These are phyloP conservation scores for Gryganskiella cystojenkinii DNA, from an alignment of 192 early-diverging fungal species.

Conservation along the genomic window DNA sequence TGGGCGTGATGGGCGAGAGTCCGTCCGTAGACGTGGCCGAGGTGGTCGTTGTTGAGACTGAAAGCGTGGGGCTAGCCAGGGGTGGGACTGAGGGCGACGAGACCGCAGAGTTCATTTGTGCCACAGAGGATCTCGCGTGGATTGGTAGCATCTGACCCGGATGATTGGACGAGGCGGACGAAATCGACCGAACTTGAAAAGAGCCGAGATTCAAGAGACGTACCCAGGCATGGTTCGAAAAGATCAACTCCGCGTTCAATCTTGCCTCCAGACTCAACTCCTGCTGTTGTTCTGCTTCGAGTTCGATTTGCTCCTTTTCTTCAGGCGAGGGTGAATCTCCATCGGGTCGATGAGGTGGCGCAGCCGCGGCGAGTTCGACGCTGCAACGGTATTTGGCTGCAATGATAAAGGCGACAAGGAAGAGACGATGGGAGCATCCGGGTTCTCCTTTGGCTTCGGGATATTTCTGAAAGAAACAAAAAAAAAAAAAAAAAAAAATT, in stretches of 20 bases:
- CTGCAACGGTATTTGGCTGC: conserved; percentile 57
- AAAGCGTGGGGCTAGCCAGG: not conserved
- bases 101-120: not conserved
- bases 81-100: not conserved
- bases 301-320: not conserved
- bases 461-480: conserved; percentile 42
- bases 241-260: conserved; percentile 19
- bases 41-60: not conserved
- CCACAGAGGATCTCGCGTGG: not conserved
- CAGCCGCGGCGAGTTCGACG: conserved; percentile 28
- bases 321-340: not conserved
- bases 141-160: not conserved
- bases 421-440: conserved; percentile 59
- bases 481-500: conserved; percentile 17
- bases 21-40: not conserved
- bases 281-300: no score
- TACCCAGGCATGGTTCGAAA: conserved; percentile 47
- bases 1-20: not conserved
- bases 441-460: conserved; percentile 53
- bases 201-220: conserved; percentile 36
- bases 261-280: conserved; percentile 3
- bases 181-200: conserved; percentile 10
- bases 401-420: conserved; percentile 62
- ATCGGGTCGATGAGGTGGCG: no score
- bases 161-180: not conserved